These are phyloP conservation scores for Eucalyptus marginata DNA, from an alignment of 345 rosid genomes.

Conservation along the genomic window DNA sequence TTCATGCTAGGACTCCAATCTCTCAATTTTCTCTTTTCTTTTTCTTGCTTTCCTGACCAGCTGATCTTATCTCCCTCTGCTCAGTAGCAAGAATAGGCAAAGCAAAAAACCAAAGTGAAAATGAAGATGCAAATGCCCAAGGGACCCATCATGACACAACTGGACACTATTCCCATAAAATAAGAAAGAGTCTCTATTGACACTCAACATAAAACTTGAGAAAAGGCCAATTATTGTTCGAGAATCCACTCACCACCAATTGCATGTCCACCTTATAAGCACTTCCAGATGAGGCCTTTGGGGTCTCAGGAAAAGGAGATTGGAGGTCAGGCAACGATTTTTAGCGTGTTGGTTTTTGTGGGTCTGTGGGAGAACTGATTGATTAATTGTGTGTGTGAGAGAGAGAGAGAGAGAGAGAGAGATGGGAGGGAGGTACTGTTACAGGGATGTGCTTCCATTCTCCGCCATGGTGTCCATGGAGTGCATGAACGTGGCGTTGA, in stretches of 20 bases:
- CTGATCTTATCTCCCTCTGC: not conserved
- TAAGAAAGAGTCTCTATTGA: not conserved
- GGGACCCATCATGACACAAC: not conserved
- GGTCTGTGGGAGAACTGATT: not conserved
- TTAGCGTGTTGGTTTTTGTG: not conserved
- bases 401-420: not conserved
- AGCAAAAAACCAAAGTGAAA: not conserved
- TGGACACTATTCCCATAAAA: not conserved
- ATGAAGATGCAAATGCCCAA: not conserved
- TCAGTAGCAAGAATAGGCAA: not conserved
- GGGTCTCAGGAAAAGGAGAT: not conserved
- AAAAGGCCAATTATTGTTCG: not conserved
- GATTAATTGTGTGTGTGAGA: not conserved
- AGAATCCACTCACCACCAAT: not conserved
- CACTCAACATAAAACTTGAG: not conserved
- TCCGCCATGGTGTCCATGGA: conserved; percentile 63
- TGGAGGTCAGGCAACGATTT: not conserved
- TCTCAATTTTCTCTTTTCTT: not conserved
- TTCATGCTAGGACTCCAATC: not conserved
- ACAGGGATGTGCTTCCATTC: conserved; percentile 53
- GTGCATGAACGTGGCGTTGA: conserved; percentile 50
- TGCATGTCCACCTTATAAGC: not conserved
- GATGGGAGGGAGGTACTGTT: conserved; percentile 13
- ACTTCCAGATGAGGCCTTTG: not conserved
- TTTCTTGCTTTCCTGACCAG: not conserved